These are phyloP conservation scores for Ceratobasidium papillatum DNA, from an alignment of 1,284 basidiomycete genomes.

Conservation along the genomic window DNA sequence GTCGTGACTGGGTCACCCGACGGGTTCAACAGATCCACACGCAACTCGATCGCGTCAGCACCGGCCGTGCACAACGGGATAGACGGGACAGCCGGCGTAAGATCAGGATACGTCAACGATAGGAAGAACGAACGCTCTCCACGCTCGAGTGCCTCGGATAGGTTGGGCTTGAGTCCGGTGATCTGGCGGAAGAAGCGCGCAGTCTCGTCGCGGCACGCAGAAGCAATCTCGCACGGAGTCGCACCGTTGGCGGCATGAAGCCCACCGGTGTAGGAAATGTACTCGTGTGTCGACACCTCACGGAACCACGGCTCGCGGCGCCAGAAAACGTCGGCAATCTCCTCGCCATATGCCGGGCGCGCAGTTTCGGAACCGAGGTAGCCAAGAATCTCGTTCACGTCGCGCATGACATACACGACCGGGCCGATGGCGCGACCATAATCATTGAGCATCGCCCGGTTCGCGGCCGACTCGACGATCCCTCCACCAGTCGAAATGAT, in stretches of 20 bases:
- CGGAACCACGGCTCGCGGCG: slow-evolving; percentile 88
- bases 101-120: slow-evolving; percentile 89
- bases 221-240: slow-evolving; percentile 37
- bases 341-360: slow-evolving; percentile 88
- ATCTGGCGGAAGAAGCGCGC: slow-evolving; percentile 89
- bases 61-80: slow-evolving; percentile 83
- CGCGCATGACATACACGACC: slow-evolving; percentile 77
- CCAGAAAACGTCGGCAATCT: slow-evolving; percentile 81
- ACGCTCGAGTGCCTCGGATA: slow-evolving; percentile 63
- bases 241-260: slow-evolving; percentile 45
- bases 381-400: slow-evolving; percentile 73
- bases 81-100: slow-evolving; percentile 73
- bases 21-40: slow-evolving; percentile 83
- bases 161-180: slow-evolving; percentile 76
- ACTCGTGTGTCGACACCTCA: slow-evolving; percentile 87
- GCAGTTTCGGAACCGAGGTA: slow-evolving; percentile 82
- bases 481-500: slow-evolving; percentile 95
- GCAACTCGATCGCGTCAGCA: slow-evolving; percentile 91
- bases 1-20: slow-evolving; percentile 50
- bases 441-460: slow-evolving; percentile 72
- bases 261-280: slow-evolving; percentile 76
- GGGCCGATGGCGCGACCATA: slow-evolving; percentile 70
- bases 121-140: slow-evolving; percentile 87
- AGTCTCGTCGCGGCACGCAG: slow-evolving; percentile 57
- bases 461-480: slow-evolving; percentile 86